Evolutionary conservation across 73 alveolate species (phyloP), one percentile per base, ranked within the genome.

Genomic region (Effrenium voratum): DNA sequence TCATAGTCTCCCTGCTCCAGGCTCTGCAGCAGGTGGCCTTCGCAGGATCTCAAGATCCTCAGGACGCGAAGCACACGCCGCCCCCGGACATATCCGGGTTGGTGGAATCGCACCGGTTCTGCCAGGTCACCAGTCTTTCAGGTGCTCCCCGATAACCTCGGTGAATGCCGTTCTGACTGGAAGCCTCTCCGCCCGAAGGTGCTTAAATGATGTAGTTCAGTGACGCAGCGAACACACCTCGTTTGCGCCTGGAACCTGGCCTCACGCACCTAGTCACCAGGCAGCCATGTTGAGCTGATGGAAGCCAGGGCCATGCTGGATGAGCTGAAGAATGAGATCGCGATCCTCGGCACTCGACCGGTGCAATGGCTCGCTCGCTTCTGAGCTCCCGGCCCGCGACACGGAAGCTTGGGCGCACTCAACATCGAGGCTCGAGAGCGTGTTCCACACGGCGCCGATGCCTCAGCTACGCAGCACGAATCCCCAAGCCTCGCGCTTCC

Each of bases 81-180:
- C 26, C 19, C 19, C 19, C 26, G 63, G 19, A 52, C 63, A 12
- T 19, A 52, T 8, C 63, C 63, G 19, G 63, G 26, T 12, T 52
- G 63, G 63, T 19, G 8, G 26, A 52, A 52, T 52, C 63, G 19
- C 63, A 52, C 41, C 38, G 76, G 38, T 63, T 34, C 38, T 19
- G 76, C 8, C 76, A 63, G 41, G 87, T 22, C 52, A 30, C 87
- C 87, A 76, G 41, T 76, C 87, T 43, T 76, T 76, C 57, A 76
- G 36, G 45, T 76, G 87, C 87, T 76, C 87, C 60, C 57, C 87
- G 28, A 76, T 76, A 0, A 76, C 87, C 87, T 76, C 87, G 24
- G 55, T 12, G n/a, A n/a, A n/a, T 19, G 68, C 24, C 24, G 68
- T 55, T 55, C 15, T 19, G 68, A 19, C 68, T 55, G 68, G 68